phyloP scores from a whole-genome alignment of 441 rosid species.

The Adansonia gregorii region DNA sequence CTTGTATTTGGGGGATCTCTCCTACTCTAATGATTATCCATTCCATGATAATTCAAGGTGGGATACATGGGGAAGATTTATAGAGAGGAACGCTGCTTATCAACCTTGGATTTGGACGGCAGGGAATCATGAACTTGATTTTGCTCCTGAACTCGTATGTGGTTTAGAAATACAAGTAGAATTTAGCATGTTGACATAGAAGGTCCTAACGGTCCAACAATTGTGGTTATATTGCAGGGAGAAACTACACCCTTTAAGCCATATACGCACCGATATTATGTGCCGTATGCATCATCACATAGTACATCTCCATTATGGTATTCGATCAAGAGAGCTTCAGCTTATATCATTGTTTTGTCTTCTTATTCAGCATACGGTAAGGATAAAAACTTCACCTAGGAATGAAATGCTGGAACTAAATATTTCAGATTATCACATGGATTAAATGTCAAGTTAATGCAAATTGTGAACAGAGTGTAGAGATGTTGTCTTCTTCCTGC shows the following conservation, averaged over 20 bases:
- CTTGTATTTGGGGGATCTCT: constrained; percentile 79
- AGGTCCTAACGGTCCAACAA: constrained; percentile 2
- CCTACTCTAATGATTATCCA: constrained; percentile 75
- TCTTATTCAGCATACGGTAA: constrained; percentile 86
- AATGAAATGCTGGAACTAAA: too few species aligned
- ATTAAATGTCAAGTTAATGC: too few species aligned
- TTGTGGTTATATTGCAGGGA: constrained; percentile 51
- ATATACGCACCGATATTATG: constrained; percentile 60
- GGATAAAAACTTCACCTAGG: background rate
- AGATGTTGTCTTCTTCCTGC: background rate
- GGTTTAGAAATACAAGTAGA: background rate
- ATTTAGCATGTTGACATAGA: background rate
- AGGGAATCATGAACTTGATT: constrained; percentile 86
- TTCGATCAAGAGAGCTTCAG: constrained; percentile 84
- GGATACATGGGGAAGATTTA: constrained; percentile 87
- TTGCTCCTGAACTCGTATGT: constrained; percentile 62
- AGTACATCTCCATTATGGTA: constrained; percentile 84
- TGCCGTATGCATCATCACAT: constrained; percentile 65
- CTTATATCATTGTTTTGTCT: constrained; percentile 73
- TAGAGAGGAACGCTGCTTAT: constrained; percentile 76
- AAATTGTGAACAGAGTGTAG: too few species aligned
- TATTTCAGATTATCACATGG: too few species aligned
- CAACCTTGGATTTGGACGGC: constrained; percentile 93
- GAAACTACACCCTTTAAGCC: constrained; percentile 83
- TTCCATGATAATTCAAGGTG: constrained; percentile 66